A percentile compares a stretch with the other conserved stretches of the same genome.
Evolutionary conservation across 73 alveolate genomes (phyloP).

Genomic region (Effrenium voratum): DNA sequence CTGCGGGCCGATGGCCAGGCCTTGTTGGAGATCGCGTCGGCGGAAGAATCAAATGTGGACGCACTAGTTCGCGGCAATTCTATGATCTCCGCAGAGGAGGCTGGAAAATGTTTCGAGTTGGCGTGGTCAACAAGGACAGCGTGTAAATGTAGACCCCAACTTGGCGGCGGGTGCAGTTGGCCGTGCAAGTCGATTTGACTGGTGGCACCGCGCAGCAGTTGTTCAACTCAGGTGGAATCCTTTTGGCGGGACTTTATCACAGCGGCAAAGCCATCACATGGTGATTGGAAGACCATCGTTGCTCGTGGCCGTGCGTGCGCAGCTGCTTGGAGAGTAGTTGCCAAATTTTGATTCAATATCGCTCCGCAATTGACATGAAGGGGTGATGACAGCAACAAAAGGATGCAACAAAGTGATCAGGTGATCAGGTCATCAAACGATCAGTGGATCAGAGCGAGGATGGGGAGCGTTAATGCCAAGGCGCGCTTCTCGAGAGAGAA

Average conservation of each 20-base stretch:
- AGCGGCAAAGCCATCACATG: slow-evolving; percentile 32
- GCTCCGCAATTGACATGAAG: background rate
- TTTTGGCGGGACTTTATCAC: slow-evolving; percentile 59
- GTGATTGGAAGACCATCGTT: slow-evolving; percentile 24
- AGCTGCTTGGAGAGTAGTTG: background rate
- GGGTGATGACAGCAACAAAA: no score
- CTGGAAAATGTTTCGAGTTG: background rate
- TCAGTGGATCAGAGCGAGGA: background rate
- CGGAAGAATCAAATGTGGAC: background rate
- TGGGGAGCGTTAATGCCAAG: background rate
- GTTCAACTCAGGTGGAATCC: slow-evolving; percentile 36
- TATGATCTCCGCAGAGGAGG: background rate
- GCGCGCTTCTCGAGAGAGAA: slow-evolving; percentile 17
- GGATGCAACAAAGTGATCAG: no score
- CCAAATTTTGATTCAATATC: background rate
- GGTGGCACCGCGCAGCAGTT: background rate
- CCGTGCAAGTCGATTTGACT: background rate
- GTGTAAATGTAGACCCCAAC: background rate
- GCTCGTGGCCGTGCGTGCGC: background rate
- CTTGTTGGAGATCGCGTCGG: no score
- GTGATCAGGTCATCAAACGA: background rate
- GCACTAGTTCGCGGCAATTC: background rate
- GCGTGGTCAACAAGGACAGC: background rate
- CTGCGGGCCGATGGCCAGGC: no score
- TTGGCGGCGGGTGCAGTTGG: background rate